Percentiles rank a stretch among this genome's conserved stretches.
phyloP scores from a whole-genome alignment of 768 basidiomycete genomes.

The Lactifluus volemus region DNA sequence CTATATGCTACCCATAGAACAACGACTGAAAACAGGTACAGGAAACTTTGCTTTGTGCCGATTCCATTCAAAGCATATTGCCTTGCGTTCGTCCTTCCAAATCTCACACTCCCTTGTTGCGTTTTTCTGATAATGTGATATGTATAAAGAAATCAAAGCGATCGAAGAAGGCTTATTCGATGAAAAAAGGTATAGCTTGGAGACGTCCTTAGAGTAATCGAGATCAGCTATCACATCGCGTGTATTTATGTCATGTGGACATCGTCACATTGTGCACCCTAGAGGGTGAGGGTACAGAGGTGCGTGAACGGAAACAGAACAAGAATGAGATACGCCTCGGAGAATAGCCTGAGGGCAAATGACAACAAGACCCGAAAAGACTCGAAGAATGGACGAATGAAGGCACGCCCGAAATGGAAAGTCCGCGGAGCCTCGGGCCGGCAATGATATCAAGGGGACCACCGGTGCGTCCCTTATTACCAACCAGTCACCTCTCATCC shows the following conservation, averaged over 20 bases:
- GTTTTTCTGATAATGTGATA: neutral
- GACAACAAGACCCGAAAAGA: too few relatives aligned
- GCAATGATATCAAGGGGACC: too few relatives aligned
- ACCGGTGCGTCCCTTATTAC: too few relatives aligned
- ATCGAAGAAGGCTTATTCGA: constrained; percentile 43
- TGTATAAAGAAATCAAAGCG: constrained; percentile 54
- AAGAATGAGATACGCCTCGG: too few relatives aligned
- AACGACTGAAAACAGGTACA: constrained; percentile 15
- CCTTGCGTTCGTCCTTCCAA: constrained; percentile 43
- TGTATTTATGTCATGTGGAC: neutral
- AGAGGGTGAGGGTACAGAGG: too few relatives aligned
- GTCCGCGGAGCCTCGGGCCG: too few relatives aligned
- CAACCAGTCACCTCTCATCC: too few relatives aligned
- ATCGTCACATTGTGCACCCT: neutral
- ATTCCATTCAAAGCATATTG: constrained; percentile 60
- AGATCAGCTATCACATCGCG: neutral
- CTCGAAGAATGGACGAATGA: too few relatives aligned
- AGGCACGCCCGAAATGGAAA: too few relatives aligned
- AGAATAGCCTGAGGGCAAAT: too few relatives aligned
- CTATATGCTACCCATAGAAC: neutral
- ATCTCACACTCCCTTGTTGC: neutral
- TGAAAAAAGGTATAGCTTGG: constrained; percentile 24
- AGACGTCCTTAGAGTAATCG: neutral
- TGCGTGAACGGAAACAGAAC: neutral
- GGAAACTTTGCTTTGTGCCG: constrained; percentile 53